Conservation (phyloP, 1,139 yeast species). For the Geotrichum australiense region DNA sequence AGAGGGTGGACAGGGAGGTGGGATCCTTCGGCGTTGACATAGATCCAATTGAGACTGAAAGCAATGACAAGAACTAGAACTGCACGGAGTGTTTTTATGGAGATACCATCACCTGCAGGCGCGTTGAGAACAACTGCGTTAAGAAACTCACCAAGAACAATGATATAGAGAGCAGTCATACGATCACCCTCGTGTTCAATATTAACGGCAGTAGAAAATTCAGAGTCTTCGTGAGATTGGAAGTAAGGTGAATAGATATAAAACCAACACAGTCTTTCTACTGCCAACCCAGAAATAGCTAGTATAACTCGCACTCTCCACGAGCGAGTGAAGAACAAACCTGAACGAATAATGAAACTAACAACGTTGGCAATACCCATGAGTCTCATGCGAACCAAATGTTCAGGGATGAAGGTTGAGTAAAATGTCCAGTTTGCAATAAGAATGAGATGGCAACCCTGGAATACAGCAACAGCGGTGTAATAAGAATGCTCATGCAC, state of each 20-base stretch:
- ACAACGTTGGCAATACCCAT: conserved; percentile 30
- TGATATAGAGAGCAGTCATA: conserved; percentile 50
- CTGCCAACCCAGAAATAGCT: conserved; percentile 39
- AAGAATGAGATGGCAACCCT: conserved; percentile 19
- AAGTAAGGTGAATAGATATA: conserved; percentile 36
- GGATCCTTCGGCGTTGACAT: conserved; percentile 49
- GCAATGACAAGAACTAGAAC: conserved; percentile 46
- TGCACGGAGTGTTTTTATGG: conserved; percentile 43
- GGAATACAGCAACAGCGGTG: conserved; percentile 25
- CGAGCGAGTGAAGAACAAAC: conserved; percentile 37
- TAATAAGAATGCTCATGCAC: conserved; percentile 23
- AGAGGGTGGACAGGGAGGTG: conserved; percentile 48
- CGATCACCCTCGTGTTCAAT: conserved; percentile 65
- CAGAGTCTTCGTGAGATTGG: conserved; percentile 39
- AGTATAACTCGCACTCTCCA: conserved; percentile 43
- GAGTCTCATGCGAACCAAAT: conserved; percentile 45
- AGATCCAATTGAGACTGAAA: conserved; percentile 48
- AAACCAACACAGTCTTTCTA: conserved; percentile 36
- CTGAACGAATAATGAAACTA: conserved; percentile 34
- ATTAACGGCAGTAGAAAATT: conserved; percentile 53
- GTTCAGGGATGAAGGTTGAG: conserved; percentile 48
- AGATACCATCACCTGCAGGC: conserved; percentile 46
- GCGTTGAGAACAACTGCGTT: conserved; percentile 50
- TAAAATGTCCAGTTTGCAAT: conserved; percentile 35
- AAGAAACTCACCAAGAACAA: conserved; percentile 60